These are phyloP conservation scores for Colletotrichum somersetense DNA, from an alignment of 2,329 filamentous ascomycete species.

Conservation along the genomic window DNA sequence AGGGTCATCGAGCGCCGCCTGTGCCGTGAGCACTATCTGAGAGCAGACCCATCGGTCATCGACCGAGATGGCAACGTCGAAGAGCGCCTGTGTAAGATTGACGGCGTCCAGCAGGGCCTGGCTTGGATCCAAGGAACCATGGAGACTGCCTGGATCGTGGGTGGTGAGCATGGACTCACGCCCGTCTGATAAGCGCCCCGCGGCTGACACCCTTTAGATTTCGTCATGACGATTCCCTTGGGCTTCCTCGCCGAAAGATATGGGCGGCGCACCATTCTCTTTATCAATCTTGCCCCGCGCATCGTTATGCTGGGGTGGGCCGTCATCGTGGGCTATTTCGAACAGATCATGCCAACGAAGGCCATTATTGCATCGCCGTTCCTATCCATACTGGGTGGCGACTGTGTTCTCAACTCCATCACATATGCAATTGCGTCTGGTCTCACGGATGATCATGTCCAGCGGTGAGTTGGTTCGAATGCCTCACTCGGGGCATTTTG, in stretches of 20 bases:
- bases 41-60: slow-evolving; percentile 51
- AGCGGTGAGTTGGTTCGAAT: slow-evolving; percentile 40
- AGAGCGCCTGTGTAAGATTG: slow-evolving; percentile 67
- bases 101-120: slow-evolving; percentile 62
- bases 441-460: slow-evolving; percentile 58
- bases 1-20: slow-evolving; percentile 61
- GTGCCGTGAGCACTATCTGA: slow-evolving; percentile 63
- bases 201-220: slow-evolving; percentile 52
- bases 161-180: slow-evolving; percentile 50
- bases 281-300: slow-evolving; percentile 59
- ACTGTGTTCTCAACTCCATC: slow-evolving; percentile 65
- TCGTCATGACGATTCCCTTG: slow-evolving; percentile 63
- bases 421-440: slow-evolving; percentile 60
- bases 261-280: slow-evolving; percentile 55
- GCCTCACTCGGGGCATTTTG: neutral
- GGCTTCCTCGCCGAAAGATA: slow-evolving; percentile 60
- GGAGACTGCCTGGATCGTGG: slow-evolving; percentile 63
- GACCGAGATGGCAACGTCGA: slow-evolving; percentile 55
- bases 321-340: slow-evolving; percentile 55
- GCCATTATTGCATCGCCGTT: slow-evolving; percentile 57
- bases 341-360: slow-evolving; percentile 52
- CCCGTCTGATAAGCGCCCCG: neutral
- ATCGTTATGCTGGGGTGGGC: slow-evolving; percentile 57
- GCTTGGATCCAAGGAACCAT: slow-evolving; percentile 65
- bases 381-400: slow-evolving; percentile 61